These are phyloP conservation scores for Aspergillus clavatus DNA, from an alignment of 2,329 filamentous ascomycete genomes.

Conservation along the genomic window DNA sequence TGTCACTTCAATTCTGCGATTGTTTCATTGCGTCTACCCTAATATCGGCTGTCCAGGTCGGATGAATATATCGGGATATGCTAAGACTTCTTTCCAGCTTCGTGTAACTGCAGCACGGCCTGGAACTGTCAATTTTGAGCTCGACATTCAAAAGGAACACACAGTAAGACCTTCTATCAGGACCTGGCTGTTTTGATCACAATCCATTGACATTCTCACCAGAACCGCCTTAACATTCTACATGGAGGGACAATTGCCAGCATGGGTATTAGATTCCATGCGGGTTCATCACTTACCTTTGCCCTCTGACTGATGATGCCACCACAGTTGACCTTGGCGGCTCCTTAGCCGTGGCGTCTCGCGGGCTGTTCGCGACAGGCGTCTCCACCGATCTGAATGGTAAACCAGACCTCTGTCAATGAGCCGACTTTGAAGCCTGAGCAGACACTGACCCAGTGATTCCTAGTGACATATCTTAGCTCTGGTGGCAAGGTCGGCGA, in stretches of 20 bases:
- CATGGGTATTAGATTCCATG: slow-evolving; percentile 39
- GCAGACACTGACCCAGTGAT: background rate
- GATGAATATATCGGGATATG: slow-evolving; percentile 2
- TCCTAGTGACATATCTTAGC: slow-evolving; percentile 56
- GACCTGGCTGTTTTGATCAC: background rate
- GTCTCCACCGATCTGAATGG: slow-evolving; percentile 63
- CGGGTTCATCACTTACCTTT: background rate
- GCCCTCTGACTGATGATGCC: background rate
- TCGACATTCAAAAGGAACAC: slow-evolving; percentile 61
- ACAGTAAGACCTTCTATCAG: slow-evolving; percentile 45
- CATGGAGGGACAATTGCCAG: slow-evolving; percentile 65
- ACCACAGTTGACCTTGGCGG: slow-evolving; percentile 58
- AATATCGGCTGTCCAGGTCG: background rate
- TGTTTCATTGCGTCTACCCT: too few relatives aligned
- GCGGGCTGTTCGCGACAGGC: slow-evolving; percentile 60
- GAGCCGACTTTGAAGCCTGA: slow-evolving; percentile 1
- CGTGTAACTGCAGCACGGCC: slow-evolving; percentile 57
- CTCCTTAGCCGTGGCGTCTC: slow-evolving; percentile 61
- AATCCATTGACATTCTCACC: slow-evolving; percentile 7
- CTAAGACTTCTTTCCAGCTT: slow-evolving; percentile 42
- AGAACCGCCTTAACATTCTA: slow-evolving; percentile 62
- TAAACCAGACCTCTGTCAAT: slow-evolving; percentile 21
- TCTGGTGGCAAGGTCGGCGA: slow-evolving; percentile 62
- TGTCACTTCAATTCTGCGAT: background rate
- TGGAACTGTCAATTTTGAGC: slow-evolving; percentile 60